Conservation (phyloP, 495 filamentous ascomycete genomes). For the Xylaria cubensis region DNA sequence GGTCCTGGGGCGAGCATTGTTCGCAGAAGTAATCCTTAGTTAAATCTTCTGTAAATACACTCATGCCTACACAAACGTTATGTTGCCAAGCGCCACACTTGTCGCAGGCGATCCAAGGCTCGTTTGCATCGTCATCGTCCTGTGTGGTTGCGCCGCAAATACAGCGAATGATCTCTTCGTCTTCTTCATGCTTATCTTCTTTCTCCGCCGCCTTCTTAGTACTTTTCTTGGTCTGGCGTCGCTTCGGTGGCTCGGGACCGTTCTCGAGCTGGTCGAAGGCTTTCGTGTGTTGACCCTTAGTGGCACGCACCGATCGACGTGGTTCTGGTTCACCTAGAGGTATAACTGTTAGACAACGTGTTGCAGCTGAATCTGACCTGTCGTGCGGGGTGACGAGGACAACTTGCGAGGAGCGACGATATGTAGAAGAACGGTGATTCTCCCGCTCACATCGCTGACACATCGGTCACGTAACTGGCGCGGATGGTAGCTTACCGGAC, state of each 20-base stretch:
- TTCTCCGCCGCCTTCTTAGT: constrained; percentile 60
- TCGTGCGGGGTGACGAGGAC: neutral
- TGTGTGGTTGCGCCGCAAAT: constrained; percentile 89
- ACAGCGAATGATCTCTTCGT: constrained; percentile 78
- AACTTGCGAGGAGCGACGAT: neutral
- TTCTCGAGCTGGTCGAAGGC: constrained; percentile 75
- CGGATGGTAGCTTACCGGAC: constrained; percentile 42
- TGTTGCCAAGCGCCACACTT: constrained; percentile 93
- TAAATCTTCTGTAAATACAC: constrained; percentile 74
- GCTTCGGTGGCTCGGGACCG: constrained; percentile 64
- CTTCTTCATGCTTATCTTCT: constrained; percentile 67
- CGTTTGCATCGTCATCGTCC: constrained; percentile 77
- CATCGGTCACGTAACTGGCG: constrained; percentile 18
- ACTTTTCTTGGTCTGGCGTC: constrained; percentile 64
- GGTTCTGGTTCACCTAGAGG: constrained; percentile 70
- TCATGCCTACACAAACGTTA: constrained; percentile 90
- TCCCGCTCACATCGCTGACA: neutral
- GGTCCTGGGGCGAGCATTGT: constrained; percentile 81
- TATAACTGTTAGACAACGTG: constrained; percentile 20
- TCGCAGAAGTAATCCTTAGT: constrained; percentile 89
- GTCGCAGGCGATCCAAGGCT: constrained; percentile 93
- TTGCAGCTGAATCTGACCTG: neutral
- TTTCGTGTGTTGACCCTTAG: constrained; percentile 93
- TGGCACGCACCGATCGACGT: constrained; percentile 90
- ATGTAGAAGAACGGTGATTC: neutral